phyloP scores from a whole-genome alignment of 2,329 filamentous ascomycete genomes.

The Colletotrichum cuscutae region DNA sequence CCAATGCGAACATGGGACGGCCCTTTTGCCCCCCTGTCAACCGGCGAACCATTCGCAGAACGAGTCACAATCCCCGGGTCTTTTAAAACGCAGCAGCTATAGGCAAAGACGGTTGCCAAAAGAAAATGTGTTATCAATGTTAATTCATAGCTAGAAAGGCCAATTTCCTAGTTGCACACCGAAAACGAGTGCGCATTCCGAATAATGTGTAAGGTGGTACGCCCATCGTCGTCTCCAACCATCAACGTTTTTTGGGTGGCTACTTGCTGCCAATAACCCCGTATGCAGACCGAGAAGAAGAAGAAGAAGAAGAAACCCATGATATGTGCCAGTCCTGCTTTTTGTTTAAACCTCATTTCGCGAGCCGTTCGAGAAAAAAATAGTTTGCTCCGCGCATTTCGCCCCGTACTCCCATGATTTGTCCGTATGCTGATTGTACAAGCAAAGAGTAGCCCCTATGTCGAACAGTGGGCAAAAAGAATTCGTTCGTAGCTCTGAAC shows the following conservation, averaged over 20 bases:
- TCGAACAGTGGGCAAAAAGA: neutral
- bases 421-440: slow-evolving; percentile 31
- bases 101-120: neutral
- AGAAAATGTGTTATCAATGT: neutral
- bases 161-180: neutral
- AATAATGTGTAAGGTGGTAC: neutral
- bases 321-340: slow-evolving; percentile 1
- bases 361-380: slow-evolving; percentile 18
- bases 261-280: neutral
- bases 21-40: neutral
- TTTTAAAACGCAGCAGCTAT: neutral
- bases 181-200: neutral
- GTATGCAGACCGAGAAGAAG: neutral
- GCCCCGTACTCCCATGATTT: slow-evolving; percentile 23
- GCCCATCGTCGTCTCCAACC: neutral
- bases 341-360: slow-evolving; percentile 9
- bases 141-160: neutral
- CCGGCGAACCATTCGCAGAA: neutral
- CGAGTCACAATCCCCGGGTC: slow-evolving; percentile 2
- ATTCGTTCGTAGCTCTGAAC: neutral
- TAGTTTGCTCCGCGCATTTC: slow-evolving; percentile 24
- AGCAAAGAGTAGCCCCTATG: neutral
- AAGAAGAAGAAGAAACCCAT: neutral
- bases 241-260: slow-evolving; percentile 3
- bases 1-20: slow-evolving; percentile 4